These are phyloP conservation scores for Botryotinia calthae DNA, from an alignment of 2,329 filamentous ascomycete species.

Conservation along the genomic window DNA sequence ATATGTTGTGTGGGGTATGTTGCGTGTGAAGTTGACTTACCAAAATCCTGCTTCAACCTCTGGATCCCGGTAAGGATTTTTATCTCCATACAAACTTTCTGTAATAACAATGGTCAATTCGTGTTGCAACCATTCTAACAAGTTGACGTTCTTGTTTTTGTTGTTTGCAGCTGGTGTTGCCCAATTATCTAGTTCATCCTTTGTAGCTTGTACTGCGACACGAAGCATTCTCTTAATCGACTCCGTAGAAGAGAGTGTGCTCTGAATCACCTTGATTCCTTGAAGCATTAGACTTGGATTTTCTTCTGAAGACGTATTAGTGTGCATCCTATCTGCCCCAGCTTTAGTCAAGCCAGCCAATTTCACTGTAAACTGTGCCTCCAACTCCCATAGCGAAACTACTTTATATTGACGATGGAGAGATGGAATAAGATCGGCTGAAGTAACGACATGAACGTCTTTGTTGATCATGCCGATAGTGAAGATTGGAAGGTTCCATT, in stretches of 20 bases:
- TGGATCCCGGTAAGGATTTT: slow-evolving; percentile 14
- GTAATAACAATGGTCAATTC: slow-evolving; percentile 8
- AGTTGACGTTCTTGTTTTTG: neutral
- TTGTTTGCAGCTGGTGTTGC: neutral
- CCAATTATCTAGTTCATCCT: neutral
- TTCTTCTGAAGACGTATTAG: neutral
- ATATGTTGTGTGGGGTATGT: too few relatives aligned
- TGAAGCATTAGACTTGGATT: slow-evolving; percentile 1
- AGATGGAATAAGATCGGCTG: neutral
- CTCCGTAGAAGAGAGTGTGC: neutral
- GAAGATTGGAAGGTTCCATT: slow-evolving; percentile 9
- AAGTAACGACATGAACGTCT: neutral
- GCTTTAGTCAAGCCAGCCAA: neutral
- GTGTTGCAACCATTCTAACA: slow-evolving; percentile 14
- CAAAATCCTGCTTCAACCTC: slow-evolving; percentile 16
- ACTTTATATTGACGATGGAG: slow-evolving; percentile 9
- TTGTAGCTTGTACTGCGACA: neutral
- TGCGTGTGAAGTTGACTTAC: neutral
- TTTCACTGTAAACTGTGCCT: slow-evolving; percentile 1
- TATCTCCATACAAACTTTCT: slow-evolving; percentile 14
- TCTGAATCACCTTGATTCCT: slow-evolving; percentile 10
- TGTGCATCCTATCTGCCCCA: neutral
- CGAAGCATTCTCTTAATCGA: slow-evolving; percentile 2
- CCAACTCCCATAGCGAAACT: slow-evolving; percentile 13
- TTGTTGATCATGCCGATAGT: neutral